Evolutionary conservation across 1,139 yeast species (phyloP).

Genomic region (Pneumocystis jirovecii): DNA sequence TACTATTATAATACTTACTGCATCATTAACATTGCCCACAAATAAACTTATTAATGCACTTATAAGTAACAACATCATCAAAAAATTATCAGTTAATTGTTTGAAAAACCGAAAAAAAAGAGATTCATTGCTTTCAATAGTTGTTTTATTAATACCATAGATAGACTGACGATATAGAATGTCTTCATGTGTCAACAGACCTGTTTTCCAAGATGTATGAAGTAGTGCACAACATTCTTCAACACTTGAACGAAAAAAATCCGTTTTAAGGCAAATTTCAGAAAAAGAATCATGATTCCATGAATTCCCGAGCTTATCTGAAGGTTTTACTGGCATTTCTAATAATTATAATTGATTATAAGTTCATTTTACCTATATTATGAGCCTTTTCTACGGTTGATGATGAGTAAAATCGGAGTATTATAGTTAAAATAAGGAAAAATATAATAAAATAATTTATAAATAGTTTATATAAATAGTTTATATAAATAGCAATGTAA

Average conservation of each 20-base stretch:
- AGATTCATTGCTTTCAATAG: constrained; percentile 61
- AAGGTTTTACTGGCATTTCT: neutral
- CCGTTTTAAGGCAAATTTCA: neutral
- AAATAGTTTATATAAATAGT: neutral
- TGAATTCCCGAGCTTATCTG: neutral
- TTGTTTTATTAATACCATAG: constrained; percentile 66
- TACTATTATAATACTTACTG: constrained; percentile 35
- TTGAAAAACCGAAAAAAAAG: constrained; percentile 52
- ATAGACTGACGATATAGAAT: constrained; percentile 40
- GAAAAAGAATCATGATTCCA: neutral
- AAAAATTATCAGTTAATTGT: constrained; percentile 76
- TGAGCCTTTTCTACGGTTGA: neutral
- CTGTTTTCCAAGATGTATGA: neutral
- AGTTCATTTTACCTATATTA: neutral
- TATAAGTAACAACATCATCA: constrained; percentile 71
- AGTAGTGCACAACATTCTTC: neutral
- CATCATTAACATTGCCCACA: constrained; percentile 91
- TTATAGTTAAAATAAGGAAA: neutral
- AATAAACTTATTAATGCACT: constrained; percentile 71
- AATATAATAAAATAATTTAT: neutral
- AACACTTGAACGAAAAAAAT: neutral
- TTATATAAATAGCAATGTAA: neutral
- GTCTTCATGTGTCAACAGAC: neutral
- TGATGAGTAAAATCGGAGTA: neutral
- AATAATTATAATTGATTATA: neutral